Conservation (phyloP, 306 rosid species). For the Canavalia ensiformis region DNA sequence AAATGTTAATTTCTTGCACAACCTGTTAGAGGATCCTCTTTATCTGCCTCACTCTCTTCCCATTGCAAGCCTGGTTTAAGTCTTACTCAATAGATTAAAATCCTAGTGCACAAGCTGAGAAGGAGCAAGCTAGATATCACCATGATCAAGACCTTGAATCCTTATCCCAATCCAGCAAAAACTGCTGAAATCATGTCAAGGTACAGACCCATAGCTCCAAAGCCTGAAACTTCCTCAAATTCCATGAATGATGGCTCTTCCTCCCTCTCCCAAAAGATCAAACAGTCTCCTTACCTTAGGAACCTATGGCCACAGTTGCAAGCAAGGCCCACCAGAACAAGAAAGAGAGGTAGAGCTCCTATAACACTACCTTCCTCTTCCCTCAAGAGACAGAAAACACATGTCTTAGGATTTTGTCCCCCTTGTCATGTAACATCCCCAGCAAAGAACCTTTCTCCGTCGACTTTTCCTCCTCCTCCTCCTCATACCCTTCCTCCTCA, state of each 20-base stretch:
- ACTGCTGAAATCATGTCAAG: slow-evolving; percentile 95
- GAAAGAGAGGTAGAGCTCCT: slow-evolving; percentile 76
- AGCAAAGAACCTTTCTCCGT: slow-evolving; percentile 50
- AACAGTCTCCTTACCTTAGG: slow-evolving; percentile 77
- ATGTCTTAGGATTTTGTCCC: slow-evolving; percentile 58
- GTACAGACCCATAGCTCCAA: slow-evolving; percentile 94
- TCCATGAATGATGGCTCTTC: slow-evolving; percentile 51
- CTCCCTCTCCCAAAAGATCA: slow-evolving; percentile 68
- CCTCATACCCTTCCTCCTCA: slow-evolving; percentile 30
- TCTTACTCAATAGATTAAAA: not conserved
- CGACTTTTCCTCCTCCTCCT: slow-evolving; percentile 59
- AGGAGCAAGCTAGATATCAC: not conserved
- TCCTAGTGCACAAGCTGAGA: too few species aligned
- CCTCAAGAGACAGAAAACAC: slow-evolving; percentile 66
- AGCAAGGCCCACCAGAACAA: slow-evolving; percentile 87
- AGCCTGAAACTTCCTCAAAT: slow-evolving; percentile 67
- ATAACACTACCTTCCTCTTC: slow-evolving; percentile 58
- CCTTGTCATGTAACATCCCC: slow-evolving; percentile 60
- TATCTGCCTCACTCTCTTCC: too few species aligned
- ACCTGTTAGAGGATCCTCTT: too few species aligned
- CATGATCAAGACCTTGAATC: slow-evolving; percentile 87
- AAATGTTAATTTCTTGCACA: too few species aligned
- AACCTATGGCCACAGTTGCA: slow-evolving; percentile 89
- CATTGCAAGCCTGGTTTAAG: not conserved
- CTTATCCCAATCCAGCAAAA: slow-evolving; percentile 67